A percentile compares a stretch with the other conserved stretches of the same genome.
Conservation (phyloP, 495 filamentous ascomycete genomes). For the Staphylotrichum tortipilum region DNA sequence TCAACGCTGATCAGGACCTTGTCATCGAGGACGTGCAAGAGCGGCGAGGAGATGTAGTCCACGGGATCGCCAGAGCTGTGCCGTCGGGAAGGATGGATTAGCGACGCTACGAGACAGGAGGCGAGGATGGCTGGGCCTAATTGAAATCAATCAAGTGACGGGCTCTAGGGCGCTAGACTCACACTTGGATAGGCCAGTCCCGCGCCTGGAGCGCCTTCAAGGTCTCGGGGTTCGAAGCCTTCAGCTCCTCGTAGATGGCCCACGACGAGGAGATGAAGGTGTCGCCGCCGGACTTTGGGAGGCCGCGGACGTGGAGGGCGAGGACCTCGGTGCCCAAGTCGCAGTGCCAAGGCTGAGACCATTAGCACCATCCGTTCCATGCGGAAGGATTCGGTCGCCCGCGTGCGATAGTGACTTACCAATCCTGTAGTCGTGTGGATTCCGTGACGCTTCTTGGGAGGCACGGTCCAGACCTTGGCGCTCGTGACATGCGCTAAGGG, state of each 20-base stretch:
- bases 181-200: slow-evolving; percentile 39
- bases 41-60: slow-evolving; percentile 29
- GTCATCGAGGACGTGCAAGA: slow-evolving; percentile 27
- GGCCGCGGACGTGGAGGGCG: slow-evolving; percentile 34
- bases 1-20: slow-evolving; percentile 34
- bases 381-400: no score
- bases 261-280: slow-evolving; percentile 36
- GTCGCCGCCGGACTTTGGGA: slow-evolving; percentile 29
- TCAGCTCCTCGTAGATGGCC: slow-evolving; percentile 33
- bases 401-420: slow-evolving; percentile 21
- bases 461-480: slow-evolving; percentile 31
- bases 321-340: slow-evolving; percentile 39
- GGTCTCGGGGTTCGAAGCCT: slow-evolving; percentile 21
- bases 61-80: slow-evolving; percentile 31
- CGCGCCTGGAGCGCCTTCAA: slow-evolving; percentile 24
- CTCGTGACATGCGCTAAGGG: slow-evolving; percentile 39
- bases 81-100: not conserved
- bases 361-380: not conserved
- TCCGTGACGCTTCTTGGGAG: slow-evolving; percentile 35
- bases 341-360: slow-evolving; percentile 34
- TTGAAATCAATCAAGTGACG: slow-evolving; percentile 1
- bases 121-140: not conserved
- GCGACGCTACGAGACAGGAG: not conserved
- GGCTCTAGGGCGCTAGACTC: slow-evolving; percentile 5
- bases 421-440: slow-evolving; percentile 37